A percentile compares a stretch with the other conserved stretches of the same genome.
Evolutionary conservation across 1,284 basidiomycete species (phyloP).

Genomic region (Microbotryomycetes sp.): DNA sequence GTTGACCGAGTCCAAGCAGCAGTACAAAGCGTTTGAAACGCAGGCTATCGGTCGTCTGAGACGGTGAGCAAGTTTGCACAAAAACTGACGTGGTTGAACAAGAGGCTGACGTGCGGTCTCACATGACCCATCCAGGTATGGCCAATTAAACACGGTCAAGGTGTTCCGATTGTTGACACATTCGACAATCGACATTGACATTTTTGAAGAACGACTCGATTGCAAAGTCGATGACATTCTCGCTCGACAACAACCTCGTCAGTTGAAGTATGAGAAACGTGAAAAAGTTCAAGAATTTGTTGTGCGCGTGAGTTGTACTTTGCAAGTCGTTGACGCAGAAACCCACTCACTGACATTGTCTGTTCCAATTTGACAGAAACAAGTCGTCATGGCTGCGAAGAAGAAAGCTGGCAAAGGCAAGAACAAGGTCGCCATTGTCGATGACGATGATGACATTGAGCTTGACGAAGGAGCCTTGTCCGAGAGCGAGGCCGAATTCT

Average conservation of each 20-base stretch:
- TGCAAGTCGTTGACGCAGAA: too few species aligned
- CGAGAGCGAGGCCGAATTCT: neutral
- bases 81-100: too few species aligned
- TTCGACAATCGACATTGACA: constrained; percentile 79
- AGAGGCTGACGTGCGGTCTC: neutral
- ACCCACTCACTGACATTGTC: too few species aligned
- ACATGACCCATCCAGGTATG: constrained; percentile 56
- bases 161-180: constrained; percentile 73
- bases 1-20: constrained; percentile 63
- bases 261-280: neutral
- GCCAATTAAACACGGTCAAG: constrained; percentile 70
- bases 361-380: too few species aligned
- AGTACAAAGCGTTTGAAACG: constrained; percentile 77
- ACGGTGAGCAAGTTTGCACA: constrained; percentile 41
- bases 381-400: neutral
- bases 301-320: neutral
- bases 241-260: neutral
- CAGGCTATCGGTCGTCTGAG: constrained; percentile 85
- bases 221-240: neutral
- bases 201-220: constrained; percentile 47
- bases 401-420: neutral
- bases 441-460: neutral
- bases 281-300: neutral
- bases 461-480: neutral
- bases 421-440: neutral